Base-by-base conservation (phyloP, 352 stramenopile genomes). In the Pythium rishiriense region DNA sequence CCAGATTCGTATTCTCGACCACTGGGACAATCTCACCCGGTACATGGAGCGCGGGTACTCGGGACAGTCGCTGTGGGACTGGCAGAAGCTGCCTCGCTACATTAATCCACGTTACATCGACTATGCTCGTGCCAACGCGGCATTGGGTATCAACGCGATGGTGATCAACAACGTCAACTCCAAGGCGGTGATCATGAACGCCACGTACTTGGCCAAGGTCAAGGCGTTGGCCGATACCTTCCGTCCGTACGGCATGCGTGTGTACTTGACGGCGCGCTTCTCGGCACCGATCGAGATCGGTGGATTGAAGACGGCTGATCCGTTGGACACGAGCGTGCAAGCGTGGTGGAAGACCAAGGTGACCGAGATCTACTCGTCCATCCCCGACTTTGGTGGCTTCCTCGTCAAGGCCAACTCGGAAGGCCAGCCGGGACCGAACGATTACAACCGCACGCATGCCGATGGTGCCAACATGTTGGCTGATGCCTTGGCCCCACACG, bases 141-240 rank as follows among this genome's bases (percentile, higher is more conserved):
- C 39, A 15, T n/a, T 46, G 39, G 39, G 39, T 15, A 46, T 46
- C 39, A 46, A 46, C 39, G 39, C 39, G 39, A 22, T 22, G 39
- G 39, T 46, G 39, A 46, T 46, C 39, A 46, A 46, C 39, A 46
- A 46, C 39, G 39, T 46, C 39, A 46, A 46, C 15, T 46, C 39
- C 39, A 46, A 46, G 39, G 39, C 39, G 7, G 39, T 46, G 39
- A 46, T 46, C 14, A 19, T 46, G 39, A 46, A 46, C 39, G 39
- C 39, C 39, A 46, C 39, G 7, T 46, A 46, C 39, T 46, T 46
- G 39, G 39, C 19, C 39, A 46, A 46, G 39, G 39, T 46, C 7
- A 46, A 46, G 39, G 39, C 39, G 6, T 22, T 46, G 39, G 39
- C 39, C 15, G 39, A 46, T 46, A 15, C n/a, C 39, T 46, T 46